Conservation (phyloP, 2,329 filamentous ascomycete genomes). For the Claviceps paspali region DNA sequence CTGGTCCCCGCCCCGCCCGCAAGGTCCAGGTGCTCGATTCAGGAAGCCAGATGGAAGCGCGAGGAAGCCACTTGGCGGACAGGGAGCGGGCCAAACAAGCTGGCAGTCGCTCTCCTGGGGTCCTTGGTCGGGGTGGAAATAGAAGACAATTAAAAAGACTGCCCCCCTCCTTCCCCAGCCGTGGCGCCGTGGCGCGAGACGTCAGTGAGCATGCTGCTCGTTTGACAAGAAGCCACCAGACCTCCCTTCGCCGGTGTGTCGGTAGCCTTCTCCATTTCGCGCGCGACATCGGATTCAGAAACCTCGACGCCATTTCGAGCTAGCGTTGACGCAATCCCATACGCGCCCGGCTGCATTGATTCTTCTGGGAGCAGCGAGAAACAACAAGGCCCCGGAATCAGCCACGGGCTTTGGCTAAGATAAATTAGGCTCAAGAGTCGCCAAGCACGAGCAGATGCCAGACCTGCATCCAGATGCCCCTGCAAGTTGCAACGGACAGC, state of each 20-base stretch:
- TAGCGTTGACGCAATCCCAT: background rate
- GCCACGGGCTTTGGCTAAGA: background rate
- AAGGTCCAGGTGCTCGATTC: slow-evolving; percentile 9
- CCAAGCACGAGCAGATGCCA: slow-evolving; percentile 1
- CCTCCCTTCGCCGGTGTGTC: background rate
- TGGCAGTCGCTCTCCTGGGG: background rate
- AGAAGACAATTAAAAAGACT: too few species aligned
- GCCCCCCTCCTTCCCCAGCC: too few species aligned
- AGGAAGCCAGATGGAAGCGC: slow-evolving; percentile 17
- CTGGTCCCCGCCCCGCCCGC: slow-evolving; percentile 6
- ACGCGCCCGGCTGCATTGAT: background rate
- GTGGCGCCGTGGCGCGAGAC: too few species aligned
- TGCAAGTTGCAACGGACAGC: slow-evolving; percentile 1
- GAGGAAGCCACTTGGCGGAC: slow-evolving; percentile 8
- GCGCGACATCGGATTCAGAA: background rate
- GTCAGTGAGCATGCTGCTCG: background rate
- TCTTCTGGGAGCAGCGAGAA: background rate
- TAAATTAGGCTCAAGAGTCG: background rate
- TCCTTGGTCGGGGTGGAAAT: background rate
- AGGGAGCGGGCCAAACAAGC: background rate
- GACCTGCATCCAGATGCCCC: slow-evolving; percentile 2
- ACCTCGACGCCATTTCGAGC: background rate
- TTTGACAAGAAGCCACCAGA: background rate
- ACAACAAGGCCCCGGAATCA: background rate
- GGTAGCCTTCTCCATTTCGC: background rate